Evolutionary conservation across 2,329 filamentous ascomycete genomes (phyloP).

Genomic region (Huntiella savannae): DNA sequence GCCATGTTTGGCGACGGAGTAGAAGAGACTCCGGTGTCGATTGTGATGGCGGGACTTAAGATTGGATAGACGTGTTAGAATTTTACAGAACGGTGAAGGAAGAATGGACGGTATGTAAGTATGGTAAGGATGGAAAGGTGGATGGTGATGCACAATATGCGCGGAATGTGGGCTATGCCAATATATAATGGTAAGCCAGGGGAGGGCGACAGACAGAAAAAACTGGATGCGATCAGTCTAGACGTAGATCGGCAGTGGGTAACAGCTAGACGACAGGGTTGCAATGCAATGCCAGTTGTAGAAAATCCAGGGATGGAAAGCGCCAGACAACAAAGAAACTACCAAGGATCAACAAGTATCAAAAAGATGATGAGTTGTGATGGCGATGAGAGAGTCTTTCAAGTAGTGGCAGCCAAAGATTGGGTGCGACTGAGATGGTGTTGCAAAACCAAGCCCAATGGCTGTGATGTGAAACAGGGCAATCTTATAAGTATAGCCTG

Average conservation of each 20-base stretch:
- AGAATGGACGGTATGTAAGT: background rate
- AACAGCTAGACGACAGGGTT: too few relatives aligned
- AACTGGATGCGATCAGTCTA: too few relatives aligned
- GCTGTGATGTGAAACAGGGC: background rate
- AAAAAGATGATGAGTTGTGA: too few relatives aligned
- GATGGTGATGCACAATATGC: background rate
- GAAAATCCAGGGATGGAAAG: too few relatives aligned
- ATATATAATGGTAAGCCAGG: background rate
- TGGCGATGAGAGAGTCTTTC: too few relatives aligned
- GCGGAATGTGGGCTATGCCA: background rate
- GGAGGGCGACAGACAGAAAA: background rate
- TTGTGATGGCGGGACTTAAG: conserved; percentile 33
- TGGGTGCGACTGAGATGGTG: too few relatives aligned
- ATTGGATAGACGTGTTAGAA: conserved; percentile 10
- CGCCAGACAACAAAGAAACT: too few relatives aligned
- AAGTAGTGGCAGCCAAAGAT: too few relatives aligned
- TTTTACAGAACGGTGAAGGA: background rate
- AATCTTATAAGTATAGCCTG: background rate
- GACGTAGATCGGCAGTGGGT: too few relatives aligned
- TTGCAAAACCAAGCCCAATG: too few relatives aligned
- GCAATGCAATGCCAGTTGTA: too few relatives aligned
- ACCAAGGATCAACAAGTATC: too few relatives aligned
- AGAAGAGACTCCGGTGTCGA: conserved; percentile 27
- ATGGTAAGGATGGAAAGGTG: background rate
- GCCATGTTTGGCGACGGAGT: conserved; percentile 22